phyloP scores from a whole-genome alignment of 208 protist genomes.

The Acanthamoeba castellanii region DNA sequence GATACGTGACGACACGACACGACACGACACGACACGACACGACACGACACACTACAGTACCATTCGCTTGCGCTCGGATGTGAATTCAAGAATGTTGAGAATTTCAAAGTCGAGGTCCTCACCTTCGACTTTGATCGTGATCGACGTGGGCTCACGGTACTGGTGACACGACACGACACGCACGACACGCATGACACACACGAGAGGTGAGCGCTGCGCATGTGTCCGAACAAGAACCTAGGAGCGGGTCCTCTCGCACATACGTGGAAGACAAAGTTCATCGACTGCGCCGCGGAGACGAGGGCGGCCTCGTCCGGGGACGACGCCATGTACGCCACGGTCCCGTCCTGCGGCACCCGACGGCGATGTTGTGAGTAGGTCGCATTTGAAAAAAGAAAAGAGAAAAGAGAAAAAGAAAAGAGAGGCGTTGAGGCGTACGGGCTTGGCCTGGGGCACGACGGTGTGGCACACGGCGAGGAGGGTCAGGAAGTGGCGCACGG shows the following conservation, averaged over 20 bases:
- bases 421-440: not conserved
- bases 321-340: conserved; percentile 92
- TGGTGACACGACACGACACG: not conserved
- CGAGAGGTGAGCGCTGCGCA: too few relatives aligned
- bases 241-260: not conserved
- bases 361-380: too few relatives aligned
- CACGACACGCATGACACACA: too few relatives aligned
- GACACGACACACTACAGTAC: not conserved
- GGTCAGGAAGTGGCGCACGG: conserved; percentile 31
- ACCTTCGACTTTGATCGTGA: not conserved
- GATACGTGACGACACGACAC: not conserved
- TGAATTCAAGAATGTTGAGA: conserved; percentile 85
- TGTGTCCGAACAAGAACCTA: too few relatives aligned
- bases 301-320: conserved; percentile 95
- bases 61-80: conserved; percentile 86
- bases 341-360: not conserved
- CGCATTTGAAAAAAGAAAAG: not conserved
- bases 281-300: conserved; percentile 89
- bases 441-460: conserved; percentile 56
- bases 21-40: too few relatives aligned
- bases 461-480: conserved; percentile 62
- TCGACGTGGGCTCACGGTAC: not conserved
- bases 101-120: conserved; percentile 72
- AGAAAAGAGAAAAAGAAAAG: not conserved
- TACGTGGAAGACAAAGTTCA: conserved; percentile 82